Evolutionary conservation across 1,284 basidiomycete genomes (phyloP), one percentile per base, ranked within the genome.

Genomic region (Fomitopsis pinicola): DNA sequence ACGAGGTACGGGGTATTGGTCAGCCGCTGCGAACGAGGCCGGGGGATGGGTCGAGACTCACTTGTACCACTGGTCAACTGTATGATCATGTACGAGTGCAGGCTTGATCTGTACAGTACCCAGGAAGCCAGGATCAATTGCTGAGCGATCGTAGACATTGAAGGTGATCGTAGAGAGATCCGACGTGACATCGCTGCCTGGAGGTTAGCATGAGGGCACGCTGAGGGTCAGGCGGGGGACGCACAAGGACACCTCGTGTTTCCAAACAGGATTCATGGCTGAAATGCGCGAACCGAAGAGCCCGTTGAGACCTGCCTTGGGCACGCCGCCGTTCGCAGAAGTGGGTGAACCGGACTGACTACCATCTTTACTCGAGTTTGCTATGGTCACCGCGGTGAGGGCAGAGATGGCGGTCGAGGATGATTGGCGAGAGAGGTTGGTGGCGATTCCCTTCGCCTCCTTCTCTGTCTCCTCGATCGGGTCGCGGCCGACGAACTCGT

Each of bases 51-150:
- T 58, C 57, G 28, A 15, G 53, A 84, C 90, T 71, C 74, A 94
- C 87, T 89, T 91, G 83, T 92, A 96, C 97, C 97, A 99, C 72
- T 97, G 93, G 79, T 99, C 97, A 59, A 97, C 86, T n/a, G 91
- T 92, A 74, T 92, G 92, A 69, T 96, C 94, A 74, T 98, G 93
- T 26, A 92, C 80, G 57, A 98, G 83, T 9, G 91, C 81, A 1
- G 97, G 96, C 74, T 91, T 94, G 73, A 99, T 91, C 72, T 97
- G 92, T 58, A 96, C 82, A 52, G 89, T 89, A 36, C 97, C 97
- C 55, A 99, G 80, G 80, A 98, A 98, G 55, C 88, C 88, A 71
- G 96, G 92, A 67, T 92, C 91, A 62, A 86, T 84, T 58, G 86
- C 83, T 5, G 82, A 75, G 57, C 97, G 92, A 78, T 99, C 97